These are phyloP conservation scores for Pecoramyces ruminantium DNA, from an alignment of 192 early-diverging fungal genomes.

Conservation along the genomic window DNA sequence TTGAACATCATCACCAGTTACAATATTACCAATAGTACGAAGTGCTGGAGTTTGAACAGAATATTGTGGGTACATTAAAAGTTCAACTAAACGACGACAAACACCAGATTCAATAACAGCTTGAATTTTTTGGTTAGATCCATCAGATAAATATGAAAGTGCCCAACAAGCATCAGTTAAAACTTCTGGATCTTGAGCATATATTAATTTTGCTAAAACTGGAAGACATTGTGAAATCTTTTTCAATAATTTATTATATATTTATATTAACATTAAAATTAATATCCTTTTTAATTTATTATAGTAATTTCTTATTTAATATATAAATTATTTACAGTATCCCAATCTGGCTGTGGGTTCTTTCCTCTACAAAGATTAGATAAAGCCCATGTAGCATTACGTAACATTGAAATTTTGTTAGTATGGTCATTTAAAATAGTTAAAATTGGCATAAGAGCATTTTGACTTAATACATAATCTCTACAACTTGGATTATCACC, in stretches of 20 bases:
- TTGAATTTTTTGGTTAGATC: constrained; percentile 92
- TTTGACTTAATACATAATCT: constrained; percentile 67
- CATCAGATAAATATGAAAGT: constrained; percentile 97
- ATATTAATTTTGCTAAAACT: constrained; percentile 76
- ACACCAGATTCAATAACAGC: constrained; percentile 92
- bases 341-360: constrained; percentile 87
- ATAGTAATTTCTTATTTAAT: too few species aligned
- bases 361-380: constrained; percentile 99
- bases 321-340: constrained; percentile 21
- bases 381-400: constrained; percentile 97
- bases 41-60: constrained; percentile 93
- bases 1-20: constrained; percentile 94
- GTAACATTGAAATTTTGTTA: constrained; percentile 90
- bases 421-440: constrained; percentile 61
- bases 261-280: too few species aligned
- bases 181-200: constrained; percentile 84
- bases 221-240: constrained; percentile 77
- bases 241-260: neutral
- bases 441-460: constrained; percentile 75
- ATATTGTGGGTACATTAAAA: constrained; percentile 69
- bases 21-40: constrained; percentile 95
- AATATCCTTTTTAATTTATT: too few species aligned
- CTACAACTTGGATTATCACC: constrained; percentile 84
- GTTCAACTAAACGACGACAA: constrained; percentile 81
- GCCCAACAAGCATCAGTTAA: constrained; percentile 99